Evolutionary conservation across 768 basidiomycete genomes (phyloP), one percentile per base, ranked within the genome.

Genomic region (Suillus paluster): DNA sequence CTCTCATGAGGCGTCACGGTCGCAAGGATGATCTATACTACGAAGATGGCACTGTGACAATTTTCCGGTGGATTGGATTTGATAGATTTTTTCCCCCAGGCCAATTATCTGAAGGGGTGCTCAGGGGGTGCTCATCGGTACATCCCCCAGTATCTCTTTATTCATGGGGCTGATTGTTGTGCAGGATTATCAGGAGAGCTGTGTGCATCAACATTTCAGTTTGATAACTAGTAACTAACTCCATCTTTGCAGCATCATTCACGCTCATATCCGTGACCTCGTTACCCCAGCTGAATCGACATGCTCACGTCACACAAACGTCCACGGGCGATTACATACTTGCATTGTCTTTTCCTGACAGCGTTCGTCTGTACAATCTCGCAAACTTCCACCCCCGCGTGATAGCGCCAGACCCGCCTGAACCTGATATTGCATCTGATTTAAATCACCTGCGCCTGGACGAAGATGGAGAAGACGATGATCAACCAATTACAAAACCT

Each of bases 131-230:
- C 63, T 80, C 83, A 53, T 86, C 86, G 54, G 90, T 91, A 73
- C 36, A 86, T 73, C 55, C 38, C 50, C 7, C 34, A 1, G 23
- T 15, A 9, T 58, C 50, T 54, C 23, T 48, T 48, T 17, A 3
- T 3, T 45, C 10, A 44, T 21, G 17, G 53, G 44, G 30, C 60
- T 68, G 50, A 66, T 57, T 4, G 3, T 42, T 41, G 38, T 14
- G 42, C 49, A 92, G 90, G 91, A 92, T 71, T 92, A 86, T 68
- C 87, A 86, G 67, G 88, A 92, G 67, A 91, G 89, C 71, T 81
- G 91, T 91, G 70, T 70, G 87, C 69, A 1, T 42, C 50, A 39
- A 50, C 5, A 41, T 59, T 53, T 48, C n/a, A 5, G n/a, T 53
- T 12, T 39, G 34, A 34, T 4, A 30, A 39, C 45, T 25, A 12